Percentiles rank a stretch among this genome's conserved stretches.
Conservation (phyloP, 2,329 filamentous ascomycete species). For the Elsinoe ampelina region DNA sequence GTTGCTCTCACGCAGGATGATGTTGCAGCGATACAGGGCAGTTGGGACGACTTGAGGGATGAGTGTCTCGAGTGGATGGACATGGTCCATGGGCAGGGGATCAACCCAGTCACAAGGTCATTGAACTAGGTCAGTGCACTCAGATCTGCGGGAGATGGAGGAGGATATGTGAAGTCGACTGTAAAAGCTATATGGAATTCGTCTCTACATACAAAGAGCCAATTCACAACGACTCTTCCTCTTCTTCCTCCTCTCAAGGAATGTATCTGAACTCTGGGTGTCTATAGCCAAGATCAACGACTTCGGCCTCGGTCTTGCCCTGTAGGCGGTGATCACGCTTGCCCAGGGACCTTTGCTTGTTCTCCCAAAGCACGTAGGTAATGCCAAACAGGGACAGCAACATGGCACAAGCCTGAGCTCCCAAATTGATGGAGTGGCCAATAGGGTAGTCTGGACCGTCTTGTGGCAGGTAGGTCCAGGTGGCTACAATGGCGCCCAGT, state of each 20-base stretch:
- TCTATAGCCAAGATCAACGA: slow-evolving; percentile 41
- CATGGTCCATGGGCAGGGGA: neutral
- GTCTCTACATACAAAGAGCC: too few species aligned
- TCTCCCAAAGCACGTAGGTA: slow-evolving; percentile 46
- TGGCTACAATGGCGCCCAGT: slow-evolving; percentile 48
- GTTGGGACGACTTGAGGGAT: neutral
- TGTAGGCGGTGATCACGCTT: slow-evolving; percentile 42
- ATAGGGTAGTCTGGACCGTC: slow-evolving; percentile 41
- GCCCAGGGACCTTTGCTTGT: slow-evolving; percentile 39
- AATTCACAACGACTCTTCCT: neutral
- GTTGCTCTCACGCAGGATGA: neutral
- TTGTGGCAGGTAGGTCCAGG: slow-evolving; percentile 45
- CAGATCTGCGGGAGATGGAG: too few species aligned
- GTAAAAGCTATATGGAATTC: too few species aligned
- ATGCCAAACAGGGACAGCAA: slow-evolving; percentile 42
- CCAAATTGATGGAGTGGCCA: slow-evolving; percentile 50
- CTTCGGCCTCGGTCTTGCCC: slow-evolving; percentile 40
- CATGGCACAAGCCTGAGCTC: slow-evolving; percentile 39
- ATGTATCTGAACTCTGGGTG: slow-evolving; percentile 51
- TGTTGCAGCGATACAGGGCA: neutral
- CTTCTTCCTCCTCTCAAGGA: slow-evolving; percentile 25
- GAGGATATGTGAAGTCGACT: too few species aligned
- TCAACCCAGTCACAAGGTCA: neutral
- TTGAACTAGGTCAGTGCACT: neutral
- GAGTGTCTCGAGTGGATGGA: neutral